These are phyloP conservation scores for Sordariomycetes sp. DNA, from an alignment of 2,329 filamentous ascomycete genomes.

Conservation along the genomic window DNA sequence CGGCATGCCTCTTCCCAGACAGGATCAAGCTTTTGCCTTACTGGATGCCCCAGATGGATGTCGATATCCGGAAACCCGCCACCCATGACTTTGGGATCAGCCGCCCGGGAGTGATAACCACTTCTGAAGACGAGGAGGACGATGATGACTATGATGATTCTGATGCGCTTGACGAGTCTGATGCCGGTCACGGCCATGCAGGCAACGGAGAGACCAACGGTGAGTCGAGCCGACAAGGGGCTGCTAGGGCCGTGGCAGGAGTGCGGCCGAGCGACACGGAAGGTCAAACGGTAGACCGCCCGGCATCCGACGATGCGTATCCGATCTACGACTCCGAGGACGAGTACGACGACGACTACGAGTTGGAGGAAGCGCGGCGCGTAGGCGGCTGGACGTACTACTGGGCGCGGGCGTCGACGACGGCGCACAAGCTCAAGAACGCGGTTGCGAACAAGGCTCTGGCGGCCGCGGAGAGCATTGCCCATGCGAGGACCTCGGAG, in stretches of 20 bases:
- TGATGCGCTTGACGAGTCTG: not conserved
- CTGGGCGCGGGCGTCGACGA: conserved; percentile 26
- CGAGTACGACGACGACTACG: conserved; percentile 62
- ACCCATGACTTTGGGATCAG: conserved; percentile 86
- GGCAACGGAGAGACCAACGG: conserved; percentile 11
- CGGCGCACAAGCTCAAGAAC: conserved; percentile 5
- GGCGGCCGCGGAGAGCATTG: conserved; percentile 22
- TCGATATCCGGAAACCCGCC: conserved; percentile 88
- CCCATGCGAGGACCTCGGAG: conserved; percentile 38
- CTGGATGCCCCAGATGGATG: conserved; percentile 98
- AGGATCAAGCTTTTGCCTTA: conserved; percentile 85
- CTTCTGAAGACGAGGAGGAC: conserved; percentile 65
- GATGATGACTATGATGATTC: conserved; percentile 47
- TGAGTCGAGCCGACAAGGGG: conserved; percentile 23
- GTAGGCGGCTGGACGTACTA: conserved; percentile 69
- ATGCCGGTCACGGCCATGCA: conserved; percentile 2
- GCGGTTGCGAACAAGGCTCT: not conserved
- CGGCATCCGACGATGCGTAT: conserved; percentile 54
- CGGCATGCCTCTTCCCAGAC: conserved; percentile 72
- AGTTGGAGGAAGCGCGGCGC: conserved; percentile 63
- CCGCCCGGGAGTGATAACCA: conserved; percentile 55
- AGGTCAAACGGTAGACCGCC: conserved; percentile 59
- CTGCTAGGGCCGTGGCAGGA: conserved; percentile 13
- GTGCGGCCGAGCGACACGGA: conserved; percentile 52
- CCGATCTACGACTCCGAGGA: conserved; percentile 80